Evolutionary conservation across 1,284 basidiomycete genomes (phyloP), one percentile per base, ranked within the genome.

Genomic region (Phellopilus nigrolimitatus): DNA sequence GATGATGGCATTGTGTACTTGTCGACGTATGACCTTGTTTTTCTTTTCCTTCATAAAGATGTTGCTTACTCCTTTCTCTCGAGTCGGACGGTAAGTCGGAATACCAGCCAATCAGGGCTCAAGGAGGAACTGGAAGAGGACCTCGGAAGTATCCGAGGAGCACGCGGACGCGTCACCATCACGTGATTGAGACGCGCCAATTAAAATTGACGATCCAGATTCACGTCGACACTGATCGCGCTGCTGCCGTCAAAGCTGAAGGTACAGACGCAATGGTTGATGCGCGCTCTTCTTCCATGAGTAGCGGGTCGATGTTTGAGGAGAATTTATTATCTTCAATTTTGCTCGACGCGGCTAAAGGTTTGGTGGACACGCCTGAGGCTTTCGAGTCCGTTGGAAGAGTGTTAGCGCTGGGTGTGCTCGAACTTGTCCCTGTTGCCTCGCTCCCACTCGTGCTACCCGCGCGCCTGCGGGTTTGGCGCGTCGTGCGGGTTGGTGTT

Each of bases 381-480:
- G 45, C n/a, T 34, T 25, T 47, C 9, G 24, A 36, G 9, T 15
- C n/a, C 4, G 19, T 25, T 21, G 36, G 12, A 17, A 24, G 43
- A 1, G 31, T 38, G 8, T 27, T 33, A 15, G 6, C 28, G 12
- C 22, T 33, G n/a, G 45, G 45, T 8, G 22, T 28, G 27, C 28
- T 37, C 5, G 47, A 41, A 31, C 39, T 47, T 13, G 51, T 43
- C 15, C 33, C 39, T 33, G 46, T 43, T 9, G 12, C 51, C 31
- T 53, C 51, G 39, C 51, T 53, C 12, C 45, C 46, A 33, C 46
- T 53, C 19, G 30, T 31, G 22, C 52, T 54, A 19, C 47, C 46
- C 10, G 42, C 49, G 1, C 53, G 33, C 12, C 49, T 33, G 30
- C 47, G 47, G 6, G 39, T 46, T 25, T 33, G 31, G 8, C 53